phyloP scores from a whole-genome alignment of 148 eudicot species.

The Oxyria digyna region DNA sequence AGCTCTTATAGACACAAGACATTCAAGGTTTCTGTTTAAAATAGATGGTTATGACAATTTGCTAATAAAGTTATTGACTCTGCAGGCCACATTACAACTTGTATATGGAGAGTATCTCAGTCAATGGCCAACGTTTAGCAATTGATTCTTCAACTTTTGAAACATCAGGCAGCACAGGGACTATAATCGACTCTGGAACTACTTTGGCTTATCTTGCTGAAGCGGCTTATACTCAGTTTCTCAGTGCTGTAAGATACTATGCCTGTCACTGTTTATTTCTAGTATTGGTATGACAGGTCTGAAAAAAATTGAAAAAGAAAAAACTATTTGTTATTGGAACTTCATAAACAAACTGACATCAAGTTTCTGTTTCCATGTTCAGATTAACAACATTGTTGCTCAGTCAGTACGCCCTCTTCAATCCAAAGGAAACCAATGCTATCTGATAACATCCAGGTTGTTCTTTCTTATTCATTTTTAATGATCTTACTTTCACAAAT shows the following conservation, averaged over 20 bases:
- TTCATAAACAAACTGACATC: neutral
- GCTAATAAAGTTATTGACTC: neutral
- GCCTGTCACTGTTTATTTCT: neutral
- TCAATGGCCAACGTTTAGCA: conserved; percentile 54
- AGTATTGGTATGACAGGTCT: no score
- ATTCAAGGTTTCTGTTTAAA: neutral
- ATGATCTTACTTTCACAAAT: neutral
- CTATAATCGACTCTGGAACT: conserved; percentile 91
- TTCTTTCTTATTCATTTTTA: conserved; percentile 6
- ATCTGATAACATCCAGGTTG: conserved; percentile 63
- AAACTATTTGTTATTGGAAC: neutral
- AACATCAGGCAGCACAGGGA: conserved; percentile 61
- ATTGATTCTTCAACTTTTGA: conserved; percentile 60
- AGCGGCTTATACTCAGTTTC: conserved; percentile 78
- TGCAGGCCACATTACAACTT: conserved; percentile 92
- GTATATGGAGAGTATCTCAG: conserved; percentile 71
- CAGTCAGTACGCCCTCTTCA: conserved; percentile 50
- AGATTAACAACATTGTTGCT: conserved; percentile 52
- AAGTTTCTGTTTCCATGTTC: conserved; percentile 8
- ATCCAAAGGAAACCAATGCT: conserved; percentile 65
- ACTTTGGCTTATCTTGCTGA: conserved; percentile 91
- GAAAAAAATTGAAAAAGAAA: no score
- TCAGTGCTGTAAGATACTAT: conserved; percentile 55
- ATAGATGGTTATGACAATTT: neutral
- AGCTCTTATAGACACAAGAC: neutral